Base-by-base conservation (phyloP, 768 basidiomycete genomes). In the Kwoniella dejecticola region DNA sequence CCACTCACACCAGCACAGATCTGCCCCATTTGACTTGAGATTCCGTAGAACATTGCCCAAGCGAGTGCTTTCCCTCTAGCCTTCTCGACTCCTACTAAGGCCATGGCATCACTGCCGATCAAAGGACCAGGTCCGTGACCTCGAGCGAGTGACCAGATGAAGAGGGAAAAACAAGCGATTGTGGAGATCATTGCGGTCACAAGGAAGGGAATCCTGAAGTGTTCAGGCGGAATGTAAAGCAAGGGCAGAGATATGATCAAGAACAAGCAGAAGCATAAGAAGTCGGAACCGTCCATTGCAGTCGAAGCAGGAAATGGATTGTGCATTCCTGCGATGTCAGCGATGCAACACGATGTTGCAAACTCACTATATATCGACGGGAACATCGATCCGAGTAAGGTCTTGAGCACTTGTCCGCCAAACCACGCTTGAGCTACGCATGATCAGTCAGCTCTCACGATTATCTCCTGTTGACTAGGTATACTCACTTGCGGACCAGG, bases 31-130 rank as follows among this genome's bases (percentile, higher is more conserved):
- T 63, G 63, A 55, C 53, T 60, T 19, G 64, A 67, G 15, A 71
- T 68, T 17, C 66, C 72, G 23, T 65, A 65, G 21, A 74, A 48
- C 38, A 75, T 66, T 3, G 69, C 72, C 76, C 76, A 76, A 15
- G 46, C 74, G 5, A 76, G 62, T 2, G 57, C 66, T 4, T 59
- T 56, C 2, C 74, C 71, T 12, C 59, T 52, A 4, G 68, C 65
- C 1, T 60, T 45, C 4, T 60, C 58, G 3, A 67, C 65, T 12
- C 69, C 67, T 42, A 63, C 58, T 2, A 67, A 44, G 21, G 47
- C 45, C 19, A 53, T 52, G 3, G 56, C 60, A 1, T 65, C 58
- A 21, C 47, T 46, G 21, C 53, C 50, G 23, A 73, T 27, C 45
- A 74, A 57, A 29, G 74, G 76, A 15, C 72, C 76, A 30, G 52